Evolutionary conservation across 306 rosid species (phyloP), one percentile per base, ranked within the genome.

Genomic region (Trifolium fragiferum): DNA sequence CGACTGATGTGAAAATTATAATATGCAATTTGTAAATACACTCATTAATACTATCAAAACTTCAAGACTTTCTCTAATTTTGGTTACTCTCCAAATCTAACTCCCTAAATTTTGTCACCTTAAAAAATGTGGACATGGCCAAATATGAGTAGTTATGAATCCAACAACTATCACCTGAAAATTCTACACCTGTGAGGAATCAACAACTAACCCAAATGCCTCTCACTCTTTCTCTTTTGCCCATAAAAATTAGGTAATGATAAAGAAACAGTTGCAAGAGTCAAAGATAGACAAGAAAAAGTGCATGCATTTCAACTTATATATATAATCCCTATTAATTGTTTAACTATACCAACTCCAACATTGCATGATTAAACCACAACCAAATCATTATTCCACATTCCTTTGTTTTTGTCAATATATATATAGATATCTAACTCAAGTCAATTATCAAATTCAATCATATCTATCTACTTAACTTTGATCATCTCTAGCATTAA

Each of bases 321-420:
- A 43, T 51, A 77, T 1, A 71, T 44, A 65, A 76, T 40, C 46
- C 25, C 47, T 20, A 32, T 57, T 19, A 21, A 30, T 27, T 79
- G 35, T 70, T 76, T 67, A 64, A 54, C 77, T 55, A 18, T 44
- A 84, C 77, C 84, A 80, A 73, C 84, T 80, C 84, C 84, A 76
- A 35, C 59, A 76, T 73, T 66, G 18, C 35, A 76, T 57, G 8
- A 70, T 43, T 54, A 66, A 76, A 76, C 65, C 76, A 75, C 38
- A 27, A 75, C 59, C 59, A 51, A 19, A 51, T 51, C 25, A 21
- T 50, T 11, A 30, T 38, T 38, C 79, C 72, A 49, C n/a, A 51
- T 76, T 61, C 69, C 73, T 44, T 54, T 21, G 4, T 76, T 65
- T 55, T 41, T 76, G 37, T 67, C 68, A 53, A 53, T 62, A 77